Percentiles rank a stretch among this genome's conserved stretches.
Conservation (phyloP, 1,284 basidiomycete genomes). For the Ganoderma boninense region DNA sequence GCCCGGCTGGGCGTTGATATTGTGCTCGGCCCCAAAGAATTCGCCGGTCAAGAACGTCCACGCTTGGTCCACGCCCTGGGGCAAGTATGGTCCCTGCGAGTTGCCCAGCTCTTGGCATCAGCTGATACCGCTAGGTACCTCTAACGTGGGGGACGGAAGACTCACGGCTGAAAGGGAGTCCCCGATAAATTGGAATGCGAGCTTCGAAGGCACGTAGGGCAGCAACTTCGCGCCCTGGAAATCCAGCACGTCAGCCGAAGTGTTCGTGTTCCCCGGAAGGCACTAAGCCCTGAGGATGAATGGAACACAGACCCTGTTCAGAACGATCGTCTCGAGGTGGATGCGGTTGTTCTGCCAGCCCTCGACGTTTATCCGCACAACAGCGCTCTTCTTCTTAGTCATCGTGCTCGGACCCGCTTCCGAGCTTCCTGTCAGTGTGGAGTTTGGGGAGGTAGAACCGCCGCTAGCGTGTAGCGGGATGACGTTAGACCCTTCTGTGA, state of each 20-base stretch:
- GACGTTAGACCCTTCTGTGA: slow-evolving; percentile 54
- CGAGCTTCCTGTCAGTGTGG: neutral
- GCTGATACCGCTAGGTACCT: neutral
- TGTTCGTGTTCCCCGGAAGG: neutral
- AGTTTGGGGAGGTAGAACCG: neutral
- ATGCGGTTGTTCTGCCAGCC: slow-evolving; percentile 69
- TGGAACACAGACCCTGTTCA: slow-evolving; percentile 51
- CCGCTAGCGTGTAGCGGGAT: slow-evolving; percentile 47
- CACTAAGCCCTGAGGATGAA: neutral
- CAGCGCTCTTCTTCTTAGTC: slow-evolving; percentile 30
- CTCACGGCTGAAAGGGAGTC: slow-evolving; percentile 64
- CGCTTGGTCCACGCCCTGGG: slow-evolving; percentile 62
- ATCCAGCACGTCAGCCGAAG: neutral
- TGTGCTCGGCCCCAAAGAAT: slow-evolving; percentile 60
- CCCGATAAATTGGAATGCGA: slow-evolving; percentile 65
- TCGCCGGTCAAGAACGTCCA: slow-evolving; percentile 66
- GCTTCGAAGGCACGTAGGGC: slow-evolving; percentile 54
- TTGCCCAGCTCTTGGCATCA: slow-evolving; percentile 16
- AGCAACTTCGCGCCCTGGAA: slow-evolving; percentile 55
- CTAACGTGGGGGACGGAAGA: neutral
- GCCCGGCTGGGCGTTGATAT: slow-evolving; percentile 61
- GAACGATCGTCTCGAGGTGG: slow-evolving; percentile 54
- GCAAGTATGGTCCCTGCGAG: slow-evolving; percentile 59
- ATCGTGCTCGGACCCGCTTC: slow-evolving; percentile 1
- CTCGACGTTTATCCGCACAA: slow-evolving; percentile 59